Evolutionary conservation across 768 basidiomycete species (phyloP).

Genomic region (Phaeotremella skinneri): DNA sequence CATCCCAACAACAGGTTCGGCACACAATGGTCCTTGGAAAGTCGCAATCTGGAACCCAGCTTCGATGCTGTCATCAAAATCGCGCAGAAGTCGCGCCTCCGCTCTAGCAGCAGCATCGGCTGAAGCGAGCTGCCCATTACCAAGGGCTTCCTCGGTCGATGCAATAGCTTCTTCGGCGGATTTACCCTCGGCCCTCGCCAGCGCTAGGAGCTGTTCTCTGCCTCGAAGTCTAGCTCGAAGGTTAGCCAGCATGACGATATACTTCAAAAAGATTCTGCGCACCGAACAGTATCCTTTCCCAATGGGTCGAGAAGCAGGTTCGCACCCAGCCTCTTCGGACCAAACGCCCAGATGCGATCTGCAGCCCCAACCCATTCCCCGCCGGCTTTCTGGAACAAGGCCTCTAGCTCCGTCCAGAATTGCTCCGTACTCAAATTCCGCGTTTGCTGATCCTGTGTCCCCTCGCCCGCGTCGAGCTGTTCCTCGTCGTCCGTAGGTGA

Average conservation of each 20-base stretch:
- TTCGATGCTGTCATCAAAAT: conserved; percentile 81
- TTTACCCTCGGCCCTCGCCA: conserved; percentile 44
- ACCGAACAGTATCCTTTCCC: conserved; percentile 48
- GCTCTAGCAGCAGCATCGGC: conserved; percentile 21
- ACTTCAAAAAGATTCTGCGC: conserved; percentile 9
- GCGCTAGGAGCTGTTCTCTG: conserved; percentile 35
- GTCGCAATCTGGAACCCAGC: conserved; percentile 93
- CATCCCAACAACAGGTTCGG: conserved; percentile 90
- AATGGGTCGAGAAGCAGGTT: conserved; percentile 77
- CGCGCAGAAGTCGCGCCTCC: conserved; percentile 46
- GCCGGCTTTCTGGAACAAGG: conserved; percentile 65
- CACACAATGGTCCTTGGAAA: conserved; percentile 90
- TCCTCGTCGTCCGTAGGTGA: conserved; percentile 27
- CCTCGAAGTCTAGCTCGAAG: conserved; percentile 31
- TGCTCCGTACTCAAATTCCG: conserved; percentile 67
- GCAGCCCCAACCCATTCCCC: conserved; percentile 73
- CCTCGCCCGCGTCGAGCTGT: conserved; percentile 24
- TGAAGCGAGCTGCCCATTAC: conserved; percentile 25
- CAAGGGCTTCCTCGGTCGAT: conserved; percentile 33
- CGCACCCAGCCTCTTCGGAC: conserved; percentile 79
- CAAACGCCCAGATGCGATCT: conserved; percentile 84
- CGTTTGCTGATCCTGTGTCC: conserved; percentile 61
- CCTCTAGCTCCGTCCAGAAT: conserved; percentile 73
- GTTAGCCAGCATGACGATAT: not conserved
- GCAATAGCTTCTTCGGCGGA: conserved; percentile 45